phyloP scores from a whole-genome alignment of 129 eudicot species.

The Arctium lappa region DNA sequence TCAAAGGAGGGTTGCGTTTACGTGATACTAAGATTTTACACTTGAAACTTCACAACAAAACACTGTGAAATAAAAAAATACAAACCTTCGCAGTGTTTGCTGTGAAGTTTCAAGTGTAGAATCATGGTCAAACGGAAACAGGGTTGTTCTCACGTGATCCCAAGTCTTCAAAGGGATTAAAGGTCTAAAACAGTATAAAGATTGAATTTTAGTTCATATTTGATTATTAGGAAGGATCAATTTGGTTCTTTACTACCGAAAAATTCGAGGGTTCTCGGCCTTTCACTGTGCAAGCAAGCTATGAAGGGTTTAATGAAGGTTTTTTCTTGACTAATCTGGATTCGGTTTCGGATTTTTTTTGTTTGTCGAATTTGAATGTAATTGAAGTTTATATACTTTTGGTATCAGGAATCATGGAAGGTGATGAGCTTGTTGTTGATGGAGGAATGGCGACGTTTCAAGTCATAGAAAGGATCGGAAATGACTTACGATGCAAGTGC shows the following conservation, averaged over 20 bases:
- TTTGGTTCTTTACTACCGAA: conserved; percentile 53
- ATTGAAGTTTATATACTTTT: not conserved
- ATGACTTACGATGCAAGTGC: conserved; percentile 62
- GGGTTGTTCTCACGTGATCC: too few relatives aligned
- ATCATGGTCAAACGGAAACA: too few relatives aligned
- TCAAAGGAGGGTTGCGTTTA: too few relatives aligned
- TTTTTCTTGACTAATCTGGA: not conserved
- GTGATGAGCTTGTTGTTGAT: conserved; percentile 66
- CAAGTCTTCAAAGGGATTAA: not conserved
- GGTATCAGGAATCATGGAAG: conserved; percentile 48
- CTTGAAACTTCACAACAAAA: too few relatives aligned
- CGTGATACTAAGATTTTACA: too few relatives aligned
- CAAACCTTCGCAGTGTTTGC: too few relatives aligned
- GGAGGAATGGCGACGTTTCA: conserved; percentile 82
- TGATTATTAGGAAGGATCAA: conserved; percentile 43
- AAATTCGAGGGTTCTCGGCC: conserved; percentile 49
- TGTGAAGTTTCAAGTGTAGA: too few relatives aligned
- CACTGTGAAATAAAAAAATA: too few relatives aligned
- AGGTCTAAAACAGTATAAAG: not conserved
- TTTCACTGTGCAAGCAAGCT: conserved; percentile 50
- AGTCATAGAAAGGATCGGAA: conserved; percentile 56
- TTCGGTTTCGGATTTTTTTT: not conserved
- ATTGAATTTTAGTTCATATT: conserved; percentile 6
- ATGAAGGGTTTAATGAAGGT: conserved; percentile 59
- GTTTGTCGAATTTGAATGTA: not conserved